Conservation (phyloP, 805 yeast species). For the Yarrowia sp. region DNA sequence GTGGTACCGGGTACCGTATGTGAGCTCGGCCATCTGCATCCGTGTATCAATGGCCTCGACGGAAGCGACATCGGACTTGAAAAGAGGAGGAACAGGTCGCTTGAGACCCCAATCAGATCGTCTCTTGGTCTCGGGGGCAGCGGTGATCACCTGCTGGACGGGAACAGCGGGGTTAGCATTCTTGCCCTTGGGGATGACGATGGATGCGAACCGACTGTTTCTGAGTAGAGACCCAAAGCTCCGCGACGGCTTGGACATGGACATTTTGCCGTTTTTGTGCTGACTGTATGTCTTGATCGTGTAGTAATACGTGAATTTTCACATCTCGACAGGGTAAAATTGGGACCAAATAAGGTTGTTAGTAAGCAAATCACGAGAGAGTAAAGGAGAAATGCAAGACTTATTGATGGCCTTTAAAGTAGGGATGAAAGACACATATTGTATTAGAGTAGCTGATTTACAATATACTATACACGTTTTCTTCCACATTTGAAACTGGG, state of each 20-base stretch:
- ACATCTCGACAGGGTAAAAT: slow-evolving; percentile 26
- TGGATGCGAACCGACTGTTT: slow-evolving; percentile 24
- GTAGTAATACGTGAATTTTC: slow-evolving; percentile 16
- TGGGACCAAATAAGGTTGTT: background rate
- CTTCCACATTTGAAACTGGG: no score
- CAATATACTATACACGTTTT: no score
- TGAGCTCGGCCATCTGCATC: slow-evolving; percentile 38
- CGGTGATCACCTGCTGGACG: slow-evolving; percentile 35
- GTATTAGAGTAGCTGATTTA: no score
- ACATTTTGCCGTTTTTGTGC: slow-evolving; percentile 31
- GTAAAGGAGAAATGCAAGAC: no score
- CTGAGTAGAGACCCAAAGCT: slow-evolving; percentile 35
- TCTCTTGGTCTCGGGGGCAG: slow-evolving; percentile 33
- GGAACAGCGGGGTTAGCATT: slow-evolving; percentile 22
- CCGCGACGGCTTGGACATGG: slow-evolving; percentile 37
- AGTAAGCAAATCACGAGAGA: background rate
- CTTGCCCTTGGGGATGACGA: slow-evolving; percentile 38
- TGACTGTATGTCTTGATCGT: slow-evolving; percentile 20
- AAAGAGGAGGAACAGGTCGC: slow-evolving; percentile 35
- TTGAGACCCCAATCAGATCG: slow-evolving; percentile 38
- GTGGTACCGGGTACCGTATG: slow-evolving; percentile 35
- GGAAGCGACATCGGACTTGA: slow-evolving; percentile 37
- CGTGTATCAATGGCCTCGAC: slow-evolving; percentile 32
- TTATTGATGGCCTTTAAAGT: no score
- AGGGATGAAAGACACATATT: no score